Evolutionary conservation across 169 alveolate species (phyloP).

Genomic region (Perkinsus olseni): DNA sequence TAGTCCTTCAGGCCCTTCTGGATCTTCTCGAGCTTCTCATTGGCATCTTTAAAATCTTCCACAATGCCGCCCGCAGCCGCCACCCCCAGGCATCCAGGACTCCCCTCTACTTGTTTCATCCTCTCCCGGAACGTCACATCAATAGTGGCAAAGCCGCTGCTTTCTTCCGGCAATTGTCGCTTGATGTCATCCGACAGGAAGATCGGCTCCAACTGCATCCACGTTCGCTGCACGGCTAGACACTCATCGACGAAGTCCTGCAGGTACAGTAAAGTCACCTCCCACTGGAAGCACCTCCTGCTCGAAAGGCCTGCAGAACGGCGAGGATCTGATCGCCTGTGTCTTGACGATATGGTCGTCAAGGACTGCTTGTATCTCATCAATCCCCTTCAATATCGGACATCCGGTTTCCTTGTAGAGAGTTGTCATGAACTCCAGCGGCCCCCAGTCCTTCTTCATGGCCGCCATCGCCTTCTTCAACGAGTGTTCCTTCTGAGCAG

Average conservation of each 20-base stretch:
- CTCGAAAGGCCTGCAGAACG: constrained; percentile 62
- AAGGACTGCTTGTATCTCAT: constrained; percentile 55
- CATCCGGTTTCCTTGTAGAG: constrained; percentile 58
- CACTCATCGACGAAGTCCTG: constrained; percentile 36
- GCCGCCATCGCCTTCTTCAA: constrained; percentile 30
- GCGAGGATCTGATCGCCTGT: constrained; percentile 65
- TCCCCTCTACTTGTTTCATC: not conserved
- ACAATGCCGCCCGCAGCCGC: constrained; percentile 23
- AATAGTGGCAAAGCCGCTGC: constrained; percentile 12
- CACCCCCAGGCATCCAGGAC: not conserved
- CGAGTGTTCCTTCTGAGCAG: constrained; percentile 46
- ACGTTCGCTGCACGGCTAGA: constrained; percentile 16
- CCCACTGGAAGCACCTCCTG: constrained; percentile 70
- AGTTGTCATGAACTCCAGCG: constrained; percentile 44
- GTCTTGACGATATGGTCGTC: constrained; percentile 70
- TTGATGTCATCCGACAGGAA: constrained; percentile 63
- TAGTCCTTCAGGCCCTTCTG: constrained; percentile 77
- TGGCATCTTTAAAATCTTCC: constrained; percentile 57
- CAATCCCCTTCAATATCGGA: constrained; percentile 59
- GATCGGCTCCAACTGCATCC: constrained; percentile 49
- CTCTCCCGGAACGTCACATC: not conserved
- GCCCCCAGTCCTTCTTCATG: constrained; percentile 71
- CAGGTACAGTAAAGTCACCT: constrained; percentile 52
- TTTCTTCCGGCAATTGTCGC: constrained; percentile 51
- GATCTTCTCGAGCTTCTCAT: constrained; percentile 69